A percentile compares a stretch with the other conserved stretches of the same genome.
phyloP scores from a whole-genome alignment of 768 basidiomycete genomes.

The Boletellus ananas region DNA sequence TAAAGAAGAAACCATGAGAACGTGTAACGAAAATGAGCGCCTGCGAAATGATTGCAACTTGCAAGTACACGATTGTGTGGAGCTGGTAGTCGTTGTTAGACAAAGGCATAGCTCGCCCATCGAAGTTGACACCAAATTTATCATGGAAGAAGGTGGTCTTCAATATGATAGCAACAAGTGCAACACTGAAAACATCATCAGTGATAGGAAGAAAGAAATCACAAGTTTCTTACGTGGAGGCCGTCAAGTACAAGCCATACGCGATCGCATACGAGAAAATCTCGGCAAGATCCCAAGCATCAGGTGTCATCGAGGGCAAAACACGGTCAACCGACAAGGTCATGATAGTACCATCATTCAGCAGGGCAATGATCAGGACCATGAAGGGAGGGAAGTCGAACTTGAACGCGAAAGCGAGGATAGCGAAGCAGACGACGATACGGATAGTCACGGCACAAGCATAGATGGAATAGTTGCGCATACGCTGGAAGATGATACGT shows the following conservation, averaged over 20 bases:
- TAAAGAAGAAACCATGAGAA: conserved; percentile 94
- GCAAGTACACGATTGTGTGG: conserved; percentile 90
- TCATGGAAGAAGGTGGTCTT: conserved; percentile 87
- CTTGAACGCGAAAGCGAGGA: conserved; percentile 93
- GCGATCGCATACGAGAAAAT: conserved; percentile 95
- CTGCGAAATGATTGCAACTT: conserved; percentile 98
- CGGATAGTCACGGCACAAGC: conserved; percentile 96
- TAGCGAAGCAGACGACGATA: conserved; percentile 96
- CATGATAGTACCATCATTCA: conserved; percentile 99
- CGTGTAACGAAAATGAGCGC: conserved; percentile 96
- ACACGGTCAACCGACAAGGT: conserved; percentile 95
- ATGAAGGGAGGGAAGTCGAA: conserved; percentile 99
- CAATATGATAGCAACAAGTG: conserved; percentile 79
- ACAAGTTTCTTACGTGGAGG: conserved; percentile 68
- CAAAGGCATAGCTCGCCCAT: conserved; percentile 24
- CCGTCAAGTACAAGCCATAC: conserved; percentile 90
- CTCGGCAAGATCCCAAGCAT: conserved; percentile 94
- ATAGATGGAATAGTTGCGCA: conserved; percentile 99
- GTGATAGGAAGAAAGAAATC: conserved; percentile 9
- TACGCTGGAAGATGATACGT: conserved; percentile 99
- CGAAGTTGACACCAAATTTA: conserved; percentile 72
- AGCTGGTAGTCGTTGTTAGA: conserved; percentile 60
- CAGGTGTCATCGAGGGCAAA: conserved; percentile 86
- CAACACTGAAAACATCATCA: conserved; percentile 45
- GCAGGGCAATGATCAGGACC: conserved; percentile 94